Base-by-base conservation (phyloP, 371 early-diverging fungal genomes). In the Capniomyces stellatus region DNA sequence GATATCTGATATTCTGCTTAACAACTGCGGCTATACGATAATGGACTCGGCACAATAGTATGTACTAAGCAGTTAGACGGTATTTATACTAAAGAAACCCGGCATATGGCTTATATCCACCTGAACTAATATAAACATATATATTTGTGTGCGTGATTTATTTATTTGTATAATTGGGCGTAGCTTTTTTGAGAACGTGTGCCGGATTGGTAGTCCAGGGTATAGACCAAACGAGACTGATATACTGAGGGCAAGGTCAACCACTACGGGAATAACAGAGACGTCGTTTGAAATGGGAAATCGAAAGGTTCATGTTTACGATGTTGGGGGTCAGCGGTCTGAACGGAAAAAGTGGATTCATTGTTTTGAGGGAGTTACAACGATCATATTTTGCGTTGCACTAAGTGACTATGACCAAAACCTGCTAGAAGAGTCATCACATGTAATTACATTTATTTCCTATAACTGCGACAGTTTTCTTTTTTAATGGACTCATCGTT, bases 271-370 rank as follows among this genome's bases (percentile, higher is more conserved):
- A 43, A 89, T 89, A 54, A 78, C 78, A 1, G 95, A 95, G 61
- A 89, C 86, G 13, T 80, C 75, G 25, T 95, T 95, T 65, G 68
- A 69, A 29, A 79, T 90, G 66, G 84, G 82, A 4, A 80, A 86
- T 25, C 67, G 88, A 50, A 87, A 81, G 18, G 85, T 87, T 59
- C 73, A 82, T 52, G 88, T 94, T 87, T 85, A 89, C 66, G 95
- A 94, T 66, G 95, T 94, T n/a, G 92, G 94, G 51, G 94, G 94
- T 18, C 94, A 93, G 66, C 74, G 90, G 44, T 83, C 85, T 22
- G 89, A 89, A 63, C 74, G 96, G 43, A 92, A 89, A 66, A 92
- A 92, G 64, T 96, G 96, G 96, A 86, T 89, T 48, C 92, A 92
- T 56, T 93, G 91, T 62, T 85, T 92, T 58, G 95, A 94, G 62